phyloP scores from a whole-genome alignment of 768 basidiomycete species.

The Psilocybe cubensis region DNA sequence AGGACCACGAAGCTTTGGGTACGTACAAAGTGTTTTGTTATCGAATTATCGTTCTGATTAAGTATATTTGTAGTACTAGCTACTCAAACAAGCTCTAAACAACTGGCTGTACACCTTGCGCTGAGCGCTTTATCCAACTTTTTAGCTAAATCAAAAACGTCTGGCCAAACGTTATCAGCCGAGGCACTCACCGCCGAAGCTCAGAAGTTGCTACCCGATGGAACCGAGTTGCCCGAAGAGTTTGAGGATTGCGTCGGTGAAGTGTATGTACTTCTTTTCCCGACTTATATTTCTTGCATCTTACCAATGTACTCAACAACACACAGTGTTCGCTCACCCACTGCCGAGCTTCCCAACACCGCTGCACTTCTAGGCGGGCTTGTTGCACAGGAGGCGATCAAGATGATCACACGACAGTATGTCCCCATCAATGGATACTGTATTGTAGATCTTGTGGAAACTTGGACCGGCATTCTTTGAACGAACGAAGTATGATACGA shows the following conservation, averaged over 20 bases:
- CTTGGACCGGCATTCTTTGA: conserved; percentile 67
- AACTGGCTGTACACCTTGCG: conserved; percentile 71
- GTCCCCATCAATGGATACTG: conserved; percentile 87
- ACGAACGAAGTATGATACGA: too few species aligned
- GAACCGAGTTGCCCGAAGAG: conserved; percentile 53
- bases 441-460: conserved; percentile 82
- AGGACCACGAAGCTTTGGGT: conserved; percentile 55
- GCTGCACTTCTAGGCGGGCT: conserved; percentile 93
- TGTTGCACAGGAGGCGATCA: conserved; percentile 96
- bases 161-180: conserved; percentile 38
- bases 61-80: conserved; percentile 38
- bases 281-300: conserved; percentile 13
- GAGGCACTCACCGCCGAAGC: conserved; percentile 59
- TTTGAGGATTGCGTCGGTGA: conserved; percentile 72
- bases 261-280: conserved; percentile 57
- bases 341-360: conserved; percentile 88
- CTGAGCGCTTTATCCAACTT: conserved; percentile 59
- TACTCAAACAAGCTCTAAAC: conserved; percentile 48
- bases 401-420: conserved; percentile 96
- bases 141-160: conserved; percentile 29
- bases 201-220: conserved; percentile 51
- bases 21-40: conserved; percentile 12
- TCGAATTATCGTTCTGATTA: neutral
- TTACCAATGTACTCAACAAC: neutral
- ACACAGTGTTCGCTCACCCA: conserved; percentile 78